Conservation (phyloP, 2,329 filamentous ascomycete species). For the Aspergillus intermedius region DNA sequence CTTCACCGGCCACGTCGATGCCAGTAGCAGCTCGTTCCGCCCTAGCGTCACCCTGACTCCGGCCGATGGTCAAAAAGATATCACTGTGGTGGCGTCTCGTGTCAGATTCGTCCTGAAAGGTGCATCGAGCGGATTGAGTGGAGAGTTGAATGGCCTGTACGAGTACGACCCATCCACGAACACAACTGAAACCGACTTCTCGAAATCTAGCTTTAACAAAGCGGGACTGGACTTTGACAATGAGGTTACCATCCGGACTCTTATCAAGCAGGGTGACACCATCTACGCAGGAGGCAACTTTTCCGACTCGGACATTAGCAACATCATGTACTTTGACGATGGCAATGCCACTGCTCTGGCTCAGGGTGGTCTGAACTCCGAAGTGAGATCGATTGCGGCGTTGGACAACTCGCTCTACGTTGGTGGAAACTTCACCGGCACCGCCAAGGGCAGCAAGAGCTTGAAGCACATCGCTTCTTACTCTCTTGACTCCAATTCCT, state of each 20-base stretch:
- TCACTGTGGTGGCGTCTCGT: slow-evolving; percentile 83
- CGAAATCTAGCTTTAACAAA: slow-evolving; percentile 66
- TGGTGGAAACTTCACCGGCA: slow-evolving; percentile 77
- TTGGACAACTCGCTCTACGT: slow-evolving; percentile 66
- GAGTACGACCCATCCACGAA: slow-evolving; percentile 68
- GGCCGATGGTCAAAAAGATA: slow-evolving; percentile 50
- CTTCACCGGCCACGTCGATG: slow-evolving; percentile 78
- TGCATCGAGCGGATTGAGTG: slow-evolving; percentile 61
- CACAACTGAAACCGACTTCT: slow-evolving; percentile 56
- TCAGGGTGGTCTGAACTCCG: slow-evolving; percentile 70
- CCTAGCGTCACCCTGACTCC: slow-evolving; percentile 75
- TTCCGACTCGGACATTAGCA: slow-evolving; percentile 58
- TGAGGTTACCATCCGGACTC: slow-evolving; percentile 61
- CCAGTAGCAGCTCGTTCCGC: slow-evolving; percentile 63
- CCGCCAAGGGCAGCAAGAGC: slow-evolving; percentile 55
- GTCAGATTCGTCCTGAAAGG: slow-evolving; percentile 61
- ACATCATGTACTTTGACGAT: slow-evolving; percentile 68
- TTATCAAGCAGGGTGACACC: slow-evolving; percentile 58
- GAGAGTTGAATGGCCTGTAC: slow-evolving; percentile 80
- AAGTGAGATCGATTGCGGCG: slow-evolving; percentile 65
- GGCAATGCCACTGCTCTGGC: slow-evolving; percentile 56
- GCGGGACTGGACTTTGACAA: slow-evolving; percentile 64
- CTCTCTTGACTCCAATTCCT: slow-evolving; percentile 60
- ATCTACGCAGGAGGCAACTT: slow-evolving; percentile 84
- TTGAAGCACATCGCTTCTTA: slow-evolving; percentile 73